Conservation (phyloP, 768 basidiomycete species). For the Pholiota microspora region DNA sequence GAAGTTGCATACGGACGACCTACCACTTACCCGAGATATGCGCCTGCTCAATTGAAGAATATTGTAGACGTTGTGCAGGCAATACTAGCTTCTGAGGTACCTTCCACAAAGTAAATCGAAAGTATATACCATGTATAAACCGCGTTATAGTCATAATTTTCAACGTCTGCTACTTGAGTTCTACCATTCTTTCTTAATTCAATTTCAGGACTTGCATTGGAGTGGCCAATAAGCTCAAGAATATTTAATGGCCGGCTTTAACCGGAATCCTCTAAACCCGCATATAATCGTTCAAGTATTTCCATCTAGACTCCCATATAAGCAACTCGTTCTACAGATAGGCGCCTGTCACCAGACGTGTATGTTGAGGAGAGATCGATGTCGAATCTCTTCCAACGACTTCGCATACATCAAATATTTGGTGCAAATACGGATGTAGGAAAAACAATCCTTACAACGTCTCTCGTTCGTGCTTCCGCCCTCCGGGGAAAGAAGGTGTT, state of each 20-base stretch:
- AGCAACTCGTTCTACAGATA: not conserved
- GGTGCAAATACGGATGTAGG: conserved; percentile 97
- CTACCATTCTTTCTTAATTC: too few species aligned
- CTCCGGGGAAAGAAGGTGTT: conserved; percentile 48
- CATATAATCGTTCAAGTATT: conserved; percentile 3
- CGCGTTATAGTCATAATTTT: too few species aligned
- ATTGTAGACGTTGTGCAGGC: conserved; percentile 20
- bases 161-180: too few species aligned
- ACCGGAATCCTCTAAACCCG: not conserved
- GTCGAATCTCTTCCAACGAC: conserved; percentile 82
- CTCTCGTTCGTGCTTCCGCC: conserved; percentile 79
- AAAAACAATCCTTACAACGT: conserved; percentile 88
- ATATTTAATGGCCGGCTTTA: not conserved
- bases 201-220: too few species aligned
- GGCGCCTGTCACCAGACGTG: not conserved
- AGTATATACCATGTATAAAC: not conserved
- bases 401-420: conserved; percentile 88
- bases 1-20: conserved; percentile 57
- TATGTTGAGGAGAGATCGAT: conserved; percentile 32
- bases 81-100: not conserved
- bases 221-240: too few species aligned
- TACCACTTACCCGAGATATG: conserved; percentile 56
- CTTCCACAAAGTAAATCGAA: not conserved
- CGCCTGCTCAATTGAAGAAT: conserved; percentile 43
- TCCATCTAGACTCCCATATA: too few species aligned